phyloP scores from a whole-genome alignment of 202 grass and related monocot genomes.

The Zizania palustris region DNA sequence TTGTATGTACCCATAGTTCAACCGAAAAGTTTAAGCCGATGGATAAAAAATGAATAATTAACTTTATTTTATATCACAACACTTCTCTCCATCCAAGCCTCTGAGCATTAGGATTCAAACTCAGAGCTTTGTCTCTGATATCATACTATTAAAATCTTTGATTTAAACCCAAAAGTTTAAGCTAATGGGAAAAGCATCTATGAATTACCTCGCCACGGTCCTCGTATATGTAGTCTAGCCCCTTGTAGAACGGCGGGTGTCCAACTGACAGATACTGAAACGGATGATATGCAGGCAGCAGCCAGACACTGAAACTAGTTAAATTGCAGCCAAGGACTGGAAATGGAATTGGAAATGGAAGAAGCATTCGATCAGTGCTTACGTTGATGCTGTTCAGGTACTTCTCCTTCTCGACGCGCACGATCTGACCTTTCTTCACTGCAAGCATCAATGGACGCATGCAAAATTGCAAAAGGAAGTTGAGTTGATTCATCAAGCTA shows the following conservation, averaged over 20 bases:
- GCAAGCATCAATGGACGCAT: background rate
- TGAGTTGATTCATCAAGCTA: background rate
- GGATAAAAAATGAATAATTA: too few relatives aligned
- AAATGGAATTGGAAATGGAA: too few relatives aligned
- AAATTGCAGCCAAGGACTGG: background rate
- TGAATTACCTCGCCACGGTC: slow-evolving; percentile 78
- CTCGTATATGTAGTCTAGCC: slow-evolving; percentile 88
- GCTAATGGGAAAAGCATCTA: background rate
- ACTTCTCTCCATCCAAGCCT: too few relatives aligned
- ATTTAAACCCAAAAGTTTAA: too few relatives aligned
- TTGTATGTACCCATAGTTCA: too few relatives aligned
- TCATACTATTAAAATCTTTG: too few relatives aligned
- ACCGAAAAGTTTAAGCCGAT: too few relatives aligned
- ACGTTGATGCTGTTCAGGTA: slow-evolving; percentile 93
- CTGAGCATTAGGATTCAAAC: too few relatives aligned
- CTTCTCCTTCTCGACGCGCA: slow-evolving; percentile 90
- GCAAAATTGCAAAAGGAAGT: background rate
- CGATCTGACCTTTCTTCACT: slow-evolving; percentile 99
- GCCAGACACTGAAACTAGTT: background rate
- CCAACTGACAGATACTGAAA: slow-evolving; percentile 91
- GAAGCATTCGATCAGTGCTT: background rate
- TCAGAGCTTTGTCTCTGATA: too few relatives aligned
- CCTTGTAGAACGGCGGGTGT: slow-evolving; percentile 82
- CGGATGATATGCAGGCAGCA: background rate
- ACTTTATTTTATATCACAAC: too few relatives aligned